A percentile compares a stretch with the other conserved stretches of the same genome.
phyloP scores from a whole-genome alignment of 768 basidiomycete genomes.

The Termitomyces sp. region DNA sequence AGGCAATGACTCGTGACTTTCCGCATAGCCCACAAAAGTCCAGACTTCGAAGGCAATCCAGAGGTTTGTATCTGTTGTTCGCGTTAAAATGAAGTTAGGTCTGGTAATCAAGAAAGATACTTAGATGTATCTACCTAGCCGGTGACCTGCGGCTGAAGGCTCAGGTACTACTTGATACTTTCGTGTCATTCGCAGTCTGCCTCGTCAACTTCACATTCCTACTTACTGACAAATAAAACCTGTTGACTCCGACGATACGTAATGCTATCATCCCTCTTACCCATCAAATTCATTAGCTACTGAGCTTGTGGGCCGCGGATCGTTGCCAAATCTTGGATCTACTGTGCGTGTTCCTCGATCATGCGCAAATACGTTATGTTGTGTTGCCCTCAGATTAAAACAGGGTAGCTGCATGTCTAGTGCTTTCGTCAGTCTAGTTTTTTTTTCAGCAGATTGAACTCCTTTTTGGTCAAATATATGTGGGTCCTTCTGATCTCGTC shows the following conservation, averaged over 20 bases:
- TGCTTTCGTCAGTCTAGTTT: background rate
- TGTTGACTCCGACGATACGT: constrained; percentile 12
- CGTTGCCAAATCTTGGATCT: constrained; percentile 8
- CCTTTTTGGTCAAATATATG: constrained; percentile 1
- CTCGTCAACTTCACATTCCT: background rate
- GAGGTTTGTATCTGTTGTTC: background rate
- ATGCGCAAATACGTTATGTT: constrained; percentile 9
- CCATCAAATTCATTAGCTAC: constrained; percentile 8
- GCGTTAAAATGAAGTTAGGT: background rate
- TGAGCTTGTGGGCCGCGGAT: constrained; percentile 16
- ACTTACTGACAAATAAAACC: constrained; percentile 1
- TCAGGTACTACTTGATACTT: background rate
- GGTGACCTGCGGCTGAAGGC: background rate
- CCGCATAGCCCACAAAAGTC: background rate
- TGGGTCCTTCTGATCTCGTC: background rate
- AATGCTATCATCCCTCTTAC: constrained; percentile 13
- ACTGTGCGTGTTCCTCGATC: constrained; percentile 5
- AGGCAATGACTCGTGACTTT: background rate
- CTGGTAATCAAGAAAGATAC: background rate
- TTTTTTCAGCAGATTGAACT: background rate
- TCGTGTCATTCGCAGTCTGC: background rate
- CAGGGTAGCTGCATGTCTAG: background rate
- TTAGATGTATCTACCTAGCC: background rate
- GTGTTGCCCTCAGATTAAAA: constrained; percentile 5
- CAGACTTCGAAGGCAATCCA: too few species aligned